A percentile compares a stretch with the other conserved stretches of the same genome.
Evolutionary conservation across 2,329 filamentous ascomycete species (phyloP).

Genomic region (Coniosporium uncinatum): DNA sequence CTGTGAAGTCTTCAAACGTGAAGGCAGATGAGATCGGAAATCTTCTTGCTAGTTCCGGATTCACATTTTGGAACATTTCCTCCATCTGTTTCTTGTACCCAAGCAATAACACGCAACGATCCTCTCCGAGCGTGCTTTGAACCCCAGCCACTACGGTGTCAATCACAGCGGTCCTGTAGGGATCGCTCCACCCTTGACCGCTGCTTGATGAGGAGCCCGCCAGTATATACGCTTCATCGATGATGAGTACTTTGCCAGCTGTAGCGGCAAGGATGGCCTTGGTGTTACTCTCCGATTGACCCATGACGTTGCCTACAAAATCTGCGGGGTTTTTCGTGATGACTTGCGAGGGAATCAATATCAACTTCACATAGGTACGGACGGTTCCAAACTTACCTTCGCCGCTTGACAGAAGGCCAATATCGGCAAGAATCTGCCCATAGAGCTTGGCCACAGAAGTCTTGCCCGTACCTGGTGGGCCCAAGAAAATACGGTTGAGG

Average conservation of each 20-base stretch:
- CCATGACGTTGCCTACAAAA: conserved; percentile 59
- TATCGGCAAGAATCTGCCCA: conserved; percentile 58
- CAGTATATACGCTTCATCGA: conserved; percentile 75
- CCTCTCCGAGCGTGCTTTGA: conserved; percentile 63
- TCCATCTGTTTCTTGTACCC: conserved; percentile 68
- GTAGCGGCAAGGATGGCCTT: conserved; percentile 65
- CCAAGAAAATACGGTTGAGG: conserved; percentile 66
- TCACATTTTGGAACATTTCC: conserved; percentile 68
- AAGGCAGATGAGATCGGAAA: conserved; percentile 63
- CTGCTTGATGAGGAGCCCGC: conserved; percentile 27
- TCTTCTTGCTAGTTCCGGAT: conserved; percentile 61
- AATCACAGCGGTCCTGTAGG: conserved; percentile 58
- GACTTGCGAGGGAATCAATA: conserved; percentile 36
- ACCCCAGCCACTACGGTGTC: conserved; percentile 73
- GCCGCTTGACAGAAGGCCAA: conserved; percentile 62
- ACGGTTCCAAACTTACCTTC: conserved; percentile 60
- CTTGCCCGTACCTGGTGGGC: conserved; percentile 70
- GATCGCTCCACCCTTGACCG: conserved; percentile 25
- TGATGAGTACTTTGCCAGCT: conserved; percentile 69
- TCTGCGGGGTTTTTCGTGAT: conserved; percentile 69
- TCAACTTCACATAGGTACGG: no score
- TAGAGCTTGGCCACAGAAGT: conserved; percentile 72
- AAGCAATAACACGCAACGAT: conserved; percentile 65
- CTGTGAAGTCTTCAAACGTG: conserved; percentile 61
- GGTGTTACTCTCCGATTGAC: conserved; percentile 64